Base-by-base conservation (phyloP, 2,329 filamentous ascomycete species). In the Berkeleyomyces rouxiae region DNA sequence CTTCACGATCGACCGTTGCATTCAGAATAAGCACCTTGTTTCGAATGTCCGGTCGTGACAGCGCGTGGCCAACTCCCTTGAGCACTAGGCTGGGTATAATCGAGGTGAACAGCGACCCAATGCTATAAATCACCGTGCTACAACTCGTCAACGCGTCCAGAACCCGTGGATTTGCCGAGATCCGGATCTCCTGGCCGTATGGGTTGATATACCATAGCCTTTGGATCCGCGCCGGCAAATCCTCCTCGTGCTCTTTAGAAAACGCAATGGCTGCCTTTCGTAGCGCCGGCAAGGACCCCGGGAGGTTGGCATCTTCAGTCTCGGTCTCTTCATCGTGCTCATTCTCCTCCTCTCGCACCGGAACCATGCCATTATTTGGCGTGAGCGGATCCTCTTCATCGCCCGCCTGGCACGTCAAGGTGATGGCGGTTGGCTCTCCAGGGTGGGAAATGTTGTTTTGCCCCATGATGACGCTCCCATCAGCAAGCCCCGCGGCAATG, bases 141-240 rank as follows among this genome's bases (percentile, higher is more conserved):
- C 87, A 80, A 1, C 75, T 74, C 13, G 76, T 75, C 0, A 97
- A 72, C 0, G 89, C 83, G 6, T 83, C 79, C 0, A 95, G 68
- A 0, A 92, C 89, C 59, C 89, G 84, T 0, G 90, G 85, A 69
- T 96, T 97, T 1, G 90, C 87, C 0, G 85, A 81, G 0, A 91
- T 88, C 16, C 85, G 83, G 67, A 97, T 96, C 73, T 96, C 91
- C 71, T 96, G 90, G n/a, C 92, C 92, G 72, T 96, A 97, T 0
- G 92, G 92, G 70, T 96, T 97, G 75, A 97, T 97, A 75, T 97
- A 97, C 90, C 90, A 97, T 40, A 97, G 79, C 2, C 91, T 77
- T 62, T 85, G 78, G 67, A 97, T 95, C 37, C 88, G 80, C 0
- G 86, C 80, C 0, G 88, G 81, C 1, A 97, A 77, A 62, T 92